Base-by-base conservation (phyloP, 176 grass and related monocot genomes). In the Oryza nivara region DNA sequence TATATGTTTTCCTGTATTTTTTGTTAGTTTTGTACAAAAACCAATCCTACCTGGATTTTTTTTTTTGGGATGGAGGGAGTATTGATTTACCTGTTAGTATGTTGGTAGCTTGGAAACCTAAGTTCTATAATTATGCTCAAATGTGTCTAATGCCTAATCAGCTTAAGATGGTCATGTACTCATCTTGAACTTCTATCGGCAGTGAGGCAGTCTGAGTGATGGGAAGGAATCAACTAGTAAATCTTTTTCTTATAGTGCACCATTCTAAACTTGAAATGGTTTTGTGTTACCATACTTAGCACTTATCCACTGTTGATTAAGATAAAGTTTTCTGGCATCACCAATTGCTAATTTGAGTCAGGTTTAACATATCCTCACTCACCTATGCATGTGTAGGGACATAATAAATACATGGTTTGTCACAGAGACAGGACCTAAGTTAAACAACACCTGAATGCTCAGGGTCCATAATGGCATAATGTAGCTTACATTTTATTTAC, bases 271-370 rank as follows among this genome's bases (percentile, higher is more conserved):
- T 45, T 30, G 11, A 15, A 36, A 35, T 5, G 70, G n/a, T 2
- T n/a, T 70, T 41, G 9, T 19, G 16, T 70, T 41, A 3, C 23
- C 45, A 2, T 73, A 7, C 2, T 26, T 73, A 28, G 6, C 20
- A 48, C 17, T 13, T 12, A 47, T 26, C 26, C 40, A 20, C 11
- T 45, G 40, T 44, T 47, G 19, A 26, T 9, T 26, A 40, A 70
- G 34, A 17, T 17, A 40, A 40, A 38, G 16, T 70, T 4, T 32
- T 36, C 67, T 68, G 16, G 6, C 14, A 68, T 68, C 15, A 9
- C 26, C 69, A 40, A 16, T 70, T 70, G 30, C 35, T 81, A 49
- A 36, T 70, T 70, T 40, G 20, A 51, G 79, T 60, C 26, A 71
- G 48, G 11, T 11, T 7, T 19, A 0, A 11, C 8, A 13, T 71